A percentile compares a stretch with the other conserved stretches of the same genome.
Conservation (phyloP, 331 rosid genomes). For the Spiraea crenata region DNA sequence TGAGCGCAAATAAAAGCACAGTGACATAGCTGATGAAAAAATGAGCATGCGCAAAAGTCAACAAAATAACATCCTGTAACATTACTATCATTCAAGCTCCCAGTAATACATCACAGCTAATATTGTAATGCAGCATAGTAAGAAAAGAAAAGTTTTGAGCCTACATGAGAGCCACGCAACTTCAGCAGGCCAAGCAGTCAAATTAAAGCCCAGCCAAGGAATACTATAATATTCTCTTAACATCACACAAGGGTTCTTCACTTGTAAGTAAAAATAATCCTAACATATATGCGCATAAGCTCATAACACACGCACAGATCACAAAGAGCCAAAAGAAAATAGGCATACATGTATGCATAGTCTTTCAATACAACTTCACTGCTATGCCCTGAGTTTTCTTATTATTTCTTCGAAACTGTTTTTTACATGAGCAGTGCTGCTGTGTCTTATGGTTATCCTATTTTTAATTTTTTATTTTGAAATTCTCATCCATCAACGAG, state of each 20-base stretch:
- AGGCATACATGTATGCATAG: neutral
- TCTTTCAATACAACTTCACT: neutral
- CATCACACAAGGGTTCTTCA: neutral
- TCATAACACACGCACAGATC: neutral
- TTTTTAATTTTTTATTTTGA: too few relatives aligned
- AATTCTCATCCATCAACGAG: too few relatives aligned
- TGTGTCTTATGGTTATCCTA: too few relatives aligned
- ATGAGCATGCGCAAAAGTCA: neutral
- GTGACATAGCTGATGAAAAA: neutral
- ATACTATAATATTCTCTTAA: neutral
- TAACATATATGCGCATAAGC: neutral
- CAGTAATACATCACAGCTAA: neutral
- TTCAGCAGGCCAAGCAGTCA: too few relatives aligned
- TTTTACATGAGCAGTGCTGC: too few relatives aligned
- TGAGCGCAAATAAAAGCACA: neutral
- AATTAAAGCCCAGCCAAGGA: neutral
- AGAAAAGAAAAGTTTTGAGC: too few relatives aligned
- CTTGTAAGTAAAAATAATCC: neutral
- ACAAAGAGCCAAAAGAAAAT: neutral
- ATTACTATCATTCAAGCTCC: neutral
- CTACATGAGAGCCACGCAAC: too few relatives aligned
- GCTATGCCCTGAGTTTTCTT: neutral
- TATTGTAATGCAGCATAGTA: neutral
- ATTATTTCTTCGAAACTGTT: too few relatives aligned
- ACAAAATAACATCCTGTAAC: neutral